phyloP scores from a whole-genome alignment of 2,329 filamentous ascomycete genomes.

The Mariannaea elegans region DNA sequence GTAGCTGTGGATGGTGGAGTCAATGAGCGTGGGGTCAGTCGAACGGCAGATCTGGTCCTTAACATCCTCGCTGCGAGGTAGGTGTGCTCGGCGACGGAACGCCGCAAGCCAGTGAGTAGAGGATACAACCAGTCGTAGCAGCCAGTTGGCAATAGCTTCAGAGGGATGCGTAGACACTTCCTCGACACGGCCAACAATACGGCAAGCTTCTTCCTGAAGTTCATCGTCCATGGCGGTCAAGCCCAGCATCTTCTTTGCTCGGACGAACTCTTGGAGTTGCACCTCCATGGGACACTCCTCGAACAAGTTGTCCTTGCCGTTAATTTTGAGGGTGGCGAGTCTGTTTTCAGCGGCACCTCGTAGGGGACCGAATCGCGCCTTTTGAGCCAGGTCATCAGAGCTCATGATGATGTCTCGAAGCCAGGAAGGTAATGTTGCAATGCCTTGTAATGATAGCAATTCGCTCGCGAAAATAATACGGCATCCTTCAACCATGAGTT shows the following conservation, averaged over 20 bases:
- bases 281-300: conserved; percentile 64
- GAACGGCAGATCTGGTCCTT: conserved; percentile 58
- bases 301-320: conserved; percentile 66
- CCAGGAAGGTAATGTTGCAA: conserved; percentile 57
- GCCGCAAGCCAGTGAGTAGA: conserved; percentile 64
- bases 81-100: conserved; percentile 64
- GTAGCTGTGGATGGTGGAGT: conserved; percentile 68
- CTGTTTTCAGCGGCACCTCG: conserved; percentile 57
- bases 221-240: conserved; percentile 68
- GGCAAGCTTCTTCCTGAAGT: conserved; percentile 67
- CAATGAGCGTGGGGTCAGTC: conserved; percentile 63
- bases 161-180: conserved; percentile 59
- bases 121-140: conserved; percentile 60
- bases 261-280: conserved; percentile 64
- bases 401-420: conserved; percentile 67
- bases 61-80: conserved; percentile 66
- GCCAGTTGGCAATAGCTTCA: conserved; percentile 63
- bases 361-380: conserved; percentile 59
- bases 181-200: conserved; percentile 66
- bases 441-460: conserved; percentile 51
- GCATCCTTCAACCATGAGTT: conserved; percentile 67
- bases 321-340: conserved; percentile 61
- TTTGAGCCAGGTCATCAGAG: conserved; percentile 51
- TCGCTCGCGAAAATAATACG: conserved; percentile 66
- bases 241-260: conserved; percentile 61